phyloP scores from a whole-genome alignment of 805 yeast genomes.

The Zygosaccharomyces pseudorouxii region DNA sequence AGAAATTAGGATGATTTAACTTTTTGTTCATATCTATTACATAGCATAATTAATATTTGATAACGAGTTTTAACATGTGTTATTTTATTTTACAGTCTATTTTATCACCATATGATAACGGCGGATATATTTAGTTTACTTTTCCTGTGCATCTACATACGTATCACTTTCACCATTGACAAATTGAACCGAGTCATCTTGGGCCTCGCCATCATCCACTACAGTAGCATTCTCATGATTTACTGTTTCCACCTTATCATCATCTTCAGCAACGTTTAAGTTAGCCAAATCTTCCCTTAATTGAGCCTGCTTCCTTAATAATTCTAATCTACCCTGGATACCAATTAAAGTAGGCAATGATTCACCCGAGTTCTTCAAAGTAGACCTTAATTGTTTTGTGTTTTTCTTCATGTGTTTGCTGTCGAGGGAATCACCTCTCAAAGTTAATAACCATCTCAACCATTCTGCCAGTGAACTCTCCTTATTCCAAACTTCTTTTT shows the following conservation, averaged over 20 bases:
- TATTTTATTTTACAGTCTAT: neutral
- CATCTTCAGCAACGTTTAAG: conserved; percentile 34
- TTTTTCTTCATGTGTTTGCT: conserved; percentile 33
- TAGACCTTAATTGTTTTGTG: conserved; percentile 52
- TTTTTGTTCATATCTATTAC: conserved; percentile 35
- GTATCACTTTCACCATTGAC: conserved; percentile 45
- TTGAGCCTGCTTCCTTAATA: conserved; percentile 69
- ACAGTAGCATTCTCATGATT: conserved; percentile 34
- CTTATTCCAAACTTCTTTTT: conserved; percentile 33
- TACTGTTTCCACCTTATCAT: conserved; percentile 32
- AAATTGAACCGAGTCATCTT: conserved; percentile 33
- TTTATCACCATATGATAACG: neutral
- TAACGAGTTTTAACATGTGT: neutral
- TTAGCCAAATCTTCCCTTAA: conserved; percentile 53
- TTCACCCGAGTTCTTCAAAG: conserved; percentile 53
- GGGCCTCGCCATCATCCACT: conserved; percentile 40
- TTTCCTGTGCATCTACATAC: conserved; percentile 38
- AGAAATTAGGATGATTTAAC: conserved; percentile 21
- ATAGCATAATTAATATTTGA: neutral
- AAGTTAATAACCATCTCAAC: conserved; percentile 75
- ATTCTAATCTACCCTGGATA: conserved; percentile 78
- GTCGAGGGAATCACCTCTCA: conserved; percentile 46
- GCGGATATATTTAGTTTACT: conserved; percentile 6
- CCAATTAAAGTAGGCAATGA: conserved; percentile 66
- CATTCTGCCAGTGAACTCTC: conserved; percentile 43